Percentiles rank a stretch among this genome's conserved stretches.
Conservation (phyloP, 257 asterid genomes). For the Plectranthus barbatus region DNA sequence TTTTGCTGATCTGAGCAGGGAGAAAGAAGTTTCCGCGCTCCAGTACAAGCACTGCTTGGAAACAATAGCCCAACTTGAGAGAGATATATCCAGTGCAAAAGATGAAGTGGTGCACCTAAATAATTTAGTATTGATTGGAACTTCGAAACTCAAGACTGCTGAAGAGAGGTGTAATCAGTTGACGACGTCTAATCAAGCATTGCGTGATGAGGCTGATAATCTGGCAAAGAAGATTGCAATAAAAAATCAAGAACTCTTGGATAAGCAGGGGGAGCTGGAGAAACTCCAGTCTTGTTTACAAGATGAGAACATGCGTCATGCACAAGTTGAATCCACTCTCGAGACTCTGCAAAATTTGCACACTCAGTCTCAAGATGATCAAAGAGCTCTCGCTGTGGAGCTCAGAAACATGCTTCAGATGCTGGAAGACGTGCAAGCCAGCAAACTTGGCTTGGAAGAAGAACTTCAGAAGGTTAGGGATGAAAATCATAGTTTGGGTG, state of each 20-base stretch:
- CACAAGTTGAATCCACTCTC: slow-evolving; percentile 60
- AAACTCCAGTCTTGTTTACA: slow-evolving; percentile 48
- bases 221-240: slow-evolving; percentile 50
- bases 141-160: slow-evolving; percentile 38
- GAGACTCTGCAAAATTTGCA: slow-evolving; percentile 45
- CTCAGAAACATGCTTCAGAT: slow-evolving; percentile 49
- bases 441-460: slow-evolving; percentile 54
- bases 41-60: slow-evolving; percentile 57
- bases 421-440: slow-evolving; percentile 49
- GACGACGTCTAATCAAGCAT: slow-evolving; percentile 56
- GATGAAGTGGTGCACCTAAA: slow-evolving; percentile 54
- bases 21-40: slow-evolving; percentile 58
- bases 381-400: slow-evolving; percentile 51
- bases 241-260: slow-evolving; percentile 68
- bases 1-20: slow-evolving; percentile 37
- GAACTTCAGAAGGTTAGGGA: slow-evolving; percentile 48
- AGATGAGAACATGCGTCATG: slow-evolving; percentile 42
- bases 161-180: slow-evolving; percentile 47
- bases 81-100: slow-evolving; percentile 39
- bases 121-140: slow-evolving; percentile 34
- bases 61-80: slow-evolving; percentile 59
- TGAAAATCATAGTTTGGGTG: slow-evolving; percentile 48
- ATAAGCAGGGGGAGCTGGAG: slow-evolving; percentile 71
- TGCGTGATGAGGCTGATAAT: slow-evolving; percentile 61
- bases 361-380: slow-evolving; percentile 64